phyloP scores from a whole-genome alignment of 495 filamentous ascomycete genomes.

The Penicillium lividum region DNA sequence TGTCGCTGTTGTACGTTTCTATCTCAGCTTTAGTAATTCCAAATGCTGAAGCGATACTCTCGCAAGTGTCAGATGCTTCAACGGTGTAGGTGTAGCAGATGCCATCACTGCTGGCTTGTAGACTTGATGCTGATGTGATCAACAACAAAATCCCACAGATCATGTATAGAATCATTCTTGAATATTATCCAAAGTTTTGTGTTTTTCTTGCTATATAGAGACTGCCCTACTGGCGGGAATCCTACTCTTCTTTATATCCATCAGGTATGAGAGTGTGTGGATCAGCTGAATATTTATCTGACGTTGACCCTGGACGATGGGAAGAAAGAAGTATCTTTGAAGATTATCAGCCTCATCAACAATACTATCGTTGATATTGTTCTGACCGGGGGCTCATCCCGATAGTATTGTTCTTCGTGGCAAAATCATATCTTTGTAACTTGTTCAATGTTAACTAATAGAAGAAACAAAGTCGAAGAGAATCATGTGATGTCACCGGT shows the following conservation, averaged over 20 bases:
- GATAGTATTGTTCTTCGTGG: not conserved
- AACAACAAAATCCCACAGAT: not conserved
- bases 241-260: not conserved
- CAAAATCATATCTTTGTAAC: not conserved
- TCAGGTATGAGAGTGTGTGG: not conserved
- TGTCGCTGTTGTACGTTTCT: constrained; percentile 4
- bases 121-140: not conserved
- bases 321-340: not conserved
- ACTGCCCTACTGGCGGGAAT: not conserved
- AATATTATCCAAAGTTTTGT: not conserved
- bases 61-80: constrained; percentile 1
- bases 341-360: not conserved
- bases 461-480: not conserved
- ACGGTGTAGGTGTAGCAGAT: constrained; percentile 1
- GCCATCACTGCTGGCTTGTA: not conserved
- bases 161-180: not conserved
- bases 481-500: not conserved
- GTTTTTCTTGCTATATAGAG: no score
- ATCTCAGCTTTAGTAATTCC: not conserved
- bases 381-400: not conserved
- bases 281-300: not conserved
- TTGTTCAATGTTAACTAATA: no score
- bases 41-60: constrained; percentile 3
- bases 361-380: not conserved
- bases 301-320: not conserved